Evolutionary conservation across 192 early-diverging fungal species (phyloP).

Genomic region (Dissophora ornata): DNA sequence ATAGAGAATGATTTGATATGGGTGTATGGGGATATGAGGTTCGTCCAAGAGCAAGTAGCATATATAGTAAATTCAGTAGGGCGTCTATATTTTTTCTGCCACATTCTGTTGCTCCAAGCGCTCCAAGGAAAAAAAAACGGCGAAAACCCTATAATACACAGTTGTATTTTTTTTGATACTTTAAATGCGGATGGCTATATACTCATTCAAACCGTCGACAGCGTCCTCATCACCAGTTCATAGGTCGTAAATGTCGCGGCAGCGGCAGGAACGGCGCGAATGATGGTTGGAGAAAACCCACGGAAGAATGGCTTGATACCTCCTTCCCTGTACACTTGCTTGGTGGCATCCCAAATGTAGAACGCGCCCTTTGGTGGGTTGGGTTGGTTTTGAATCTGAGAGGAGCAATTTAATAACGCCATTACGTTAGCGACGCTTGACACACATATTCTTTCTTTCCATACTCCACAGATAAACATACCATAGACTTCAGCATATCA

Average conservation of each 20-base stretch:
- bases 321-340: conserved; percentile 63
- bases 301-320: conserved; percentile 73
- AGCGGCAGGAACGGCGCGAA: conserved; percentile 78
- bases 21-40: too few species aligned
- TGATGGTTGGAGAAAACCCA: conserved; percentile 70
- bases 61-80: too few species aligned
- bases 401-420: neutral
- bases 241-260: conserved; percentile 83
- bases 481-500: conserved; percentile 85
- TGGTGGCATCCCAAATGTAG: conserved; percentile 67
- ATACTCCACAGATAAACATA: conserved; percentile 41
- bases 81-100: too few species aligned
- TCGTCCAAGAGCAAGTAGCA: too few species aligned
- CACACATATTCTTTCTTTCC: too few species aligned
- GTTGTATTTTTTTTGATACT: neutral
- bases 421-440: too few species aligned
- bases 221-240: conserved; percentile 67
- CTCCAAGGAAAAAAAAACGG: too few species aligned
- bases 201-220: conserved; percentile 19
- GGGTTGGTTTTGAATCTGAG: conserved; percentile 69
- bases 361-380: conserved; percentile 68
- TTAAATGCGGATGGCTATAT: neutral
- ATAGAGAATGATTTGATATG: too few species aligned
- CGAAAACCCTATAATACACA: too few species aligned
- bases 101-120: too few species aligned